Percentiles rank a stretch among this genome's conserved stretches.
Conservation (phyloP, 768 basidiomycete genomes). For the Phylloporus arenicola region DNA sequence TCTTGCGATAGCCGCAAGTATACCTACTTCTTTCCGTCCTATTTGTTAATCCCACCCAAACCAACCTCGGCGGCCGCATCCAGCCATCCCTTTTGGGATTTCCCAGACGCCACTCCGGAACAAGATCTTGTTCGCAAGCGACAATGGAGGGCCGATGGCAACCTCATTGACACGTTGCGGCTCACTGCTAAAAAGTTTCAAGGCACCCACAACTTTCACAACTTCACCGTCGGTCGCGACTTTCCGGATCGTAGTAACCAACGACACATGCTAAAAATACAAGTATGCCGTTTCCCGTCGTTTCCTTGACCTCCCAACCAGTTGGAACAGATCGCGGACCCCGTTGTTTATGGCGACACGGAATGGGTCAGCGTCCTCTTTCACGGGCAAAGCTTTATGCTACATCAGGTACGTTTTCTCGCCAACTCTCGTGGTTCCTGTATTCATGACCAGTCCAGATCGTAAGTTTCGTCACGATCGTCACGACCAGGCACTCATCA, state of each 20-base stretch:
- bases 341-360: conserved; percentile 83
- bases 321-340: conserved; percentile 60
- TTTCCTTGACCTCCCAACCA: neutral
- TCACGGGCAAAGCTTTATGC: conserved; percentile 98
- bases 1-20: conserved; percentile 94
- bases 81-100: conserved; percentile 61
- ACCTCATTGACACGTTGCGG: conserved; percentile 53
- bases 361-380: conserved; percentile 94
- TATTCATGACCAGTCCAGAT: conserved; percentile 24
- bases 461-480: conserved; percentile 17
- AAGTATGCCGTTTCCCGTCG: conserved; percentile 39
- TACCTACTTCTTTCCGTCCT: conserved; percentile 94
- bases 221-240: conserved; percentile 88
- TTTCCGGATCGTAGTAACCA: conserved; percentile 77
- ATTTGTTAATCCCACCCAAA: conserved; percentile 86
- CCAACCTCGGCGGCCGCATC: conserved; percentile 52
- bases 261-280: conserved; percentile 83
- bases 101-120: conserved; percentile 35
- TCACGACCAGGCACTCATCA: conserved; percentile 3
- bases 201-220: conserved; percentile 96
- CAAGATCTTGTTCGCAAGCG: conserved; percentile 65
- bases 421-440: conserved; percentile 12
- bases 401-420: conserved; percentile 77
- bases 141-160: conserved; percentile 57
- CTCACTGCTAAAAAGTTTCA: conserved; percentile 58